Evolutionary conservation across 768 basidiomycete genomes (phyloP), one percentile per base, ranked within the genome.

Genomic region (Russula compacta): DNA sequence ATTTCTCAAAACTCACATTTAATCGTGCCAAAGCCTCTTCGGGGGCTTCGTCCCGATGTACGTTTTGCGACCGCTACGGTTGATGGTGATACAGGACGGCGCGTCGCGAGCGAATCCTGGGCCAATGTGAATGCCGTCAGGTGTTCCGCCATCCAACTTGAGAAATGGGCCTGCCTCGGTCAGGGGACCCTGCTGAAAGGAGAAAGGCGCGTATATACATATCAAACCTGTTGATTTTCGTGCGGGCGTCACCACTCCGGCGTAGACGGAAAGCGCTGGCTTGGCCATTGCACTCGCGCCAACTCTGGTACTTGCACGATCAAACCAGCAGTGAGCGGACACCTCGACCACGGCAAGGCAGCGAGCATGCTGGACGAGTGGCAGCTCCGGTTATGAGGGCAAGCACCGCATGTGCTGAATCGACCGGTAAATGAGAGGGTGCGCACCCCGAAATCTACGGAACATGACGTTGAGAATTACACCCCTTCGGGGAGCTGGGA

Each of bases 401-500:
- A 32, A 38, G 40, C 44, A 12, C 19, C 40, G 44, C 15, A 17
- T 35, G 9, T 32, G 9, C 24, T 48, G 19, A 53, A 60, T 33
- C 52, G 53, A 53, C 14, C n/a, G 17, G 12, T 33, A 49, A 54
- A 54, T 63, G 44, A 58, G 52, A 53, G 51, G 38, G 33, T 53
- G 51, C 36, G 38, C 49, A 39, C 42, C 61, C 64, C 64, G 64
- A 65, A 40, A 57, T 65, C 56, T 49, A 58, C 64, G 64, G 64
- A 65, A 52, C 48, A 65, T 65, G 64, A 65, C 64, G 47, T 57
- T 63, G 51, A 43, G 46, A 19, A 49, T 58, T 47, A 58, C 56
- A 35, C 52, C 38, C 53, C 46, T 49, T 49, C 29, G 46, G 59
- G 40, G 53, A 35, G 61, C 44, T 56, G 61, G 32, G 61, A 39